These are phyloP conservation scores for Boletus fagicola DNA, from an alignment of 768 basidiomycete genomes.

Conservation along the genomic window DNA sequence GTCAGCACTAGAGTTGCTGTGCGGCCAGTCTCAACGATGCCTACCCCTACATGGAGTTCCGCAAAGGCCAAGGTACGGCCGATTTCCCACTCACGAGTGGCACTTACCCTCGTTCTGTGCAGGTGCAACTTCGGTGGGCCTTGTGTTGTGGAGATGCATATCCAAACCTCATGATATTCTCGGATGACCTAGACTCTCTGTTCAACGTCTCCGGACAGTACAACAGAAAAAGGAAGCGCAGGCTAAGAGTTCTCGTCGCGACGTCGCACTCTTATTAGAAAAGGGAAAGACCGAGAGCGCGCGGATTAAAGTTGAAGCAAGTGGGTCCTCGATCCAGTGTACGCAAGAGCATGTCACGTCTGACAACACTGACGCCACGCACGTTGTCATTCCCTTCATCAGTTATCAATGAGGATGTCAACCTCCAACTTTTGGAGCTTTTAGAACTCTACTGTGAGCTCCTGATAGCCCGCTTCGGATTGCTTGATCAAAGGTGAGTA, in stretches of 20 bases:
- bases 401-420: slow-evolving; percentile 85
- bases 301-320: slow-evolving; percentile 78
- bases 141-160: neutral
- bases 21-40: slow-evolving; percentile 21
- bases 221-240: slow-evolving; percentile 94
- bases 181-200: slow-evolving; percentile 60
- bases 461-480: slow-evolving; percentile 86
- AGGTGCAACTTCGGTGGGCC: slow-evolving; percentile 50
- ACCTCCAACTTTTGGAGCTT: slow-evolving; percentile 86
- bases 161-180: neutral
- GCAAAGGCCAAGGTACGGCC: slow-evolving; percentile 56
- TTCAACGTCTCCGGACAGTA: slow-evolving; percentile 79
- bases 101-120: slow-evolving; percentile 5
- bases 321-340: slow-evolving; percentile 42
- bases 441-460: slow-evolving; percentile 94
- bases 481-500: slow-evolving; percentile 84
- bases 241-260: slow-evolving; percentile 67
- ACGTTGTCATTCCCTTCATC: slow-evolving; percentile 5
- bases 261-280: slow-evolving; percentile 79
- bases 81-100: neutral
- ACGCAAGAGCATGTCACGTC: neutral
- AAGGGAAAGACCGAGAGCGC: slow-evolving; percentile 82
- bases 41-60: slow-evolving; percentile 50
- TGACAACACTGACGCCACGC: slow-evolving; percentile 20
- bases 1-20: neutral